Conservation (phyloP, 768 basidiomycete species). For the Calvatia gigantea region DNA sequence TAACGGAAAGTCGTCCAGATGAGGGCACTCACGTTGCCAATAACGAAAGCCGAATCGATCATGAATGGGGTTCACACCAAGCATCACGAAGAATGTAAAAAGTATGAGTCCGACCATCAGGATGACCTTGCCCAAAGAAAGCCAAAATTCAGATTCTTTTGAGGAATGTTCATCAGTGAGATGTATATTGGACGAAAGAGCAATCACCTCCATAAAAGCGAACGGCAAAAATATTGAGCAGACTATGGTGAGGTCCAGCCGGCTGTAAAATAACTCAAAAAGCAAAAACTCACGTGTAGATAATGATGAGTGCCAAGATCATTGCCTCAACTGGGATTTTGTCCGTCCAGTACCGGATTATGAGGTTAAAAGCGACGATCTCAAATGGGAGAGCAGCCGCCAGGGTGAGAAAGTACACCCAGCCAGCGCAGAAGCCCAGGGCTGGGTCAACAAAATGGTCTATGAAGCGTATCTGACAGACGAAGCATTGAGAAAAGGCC, state of each 20-base stretch:
- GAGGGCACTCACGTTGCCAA: constrained; percentile 44
- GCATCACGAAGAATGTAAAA: constrained; percentile 59
- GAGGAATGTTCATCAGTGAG: neutral
- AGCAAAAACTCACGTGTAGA: constrained; percentile 33
- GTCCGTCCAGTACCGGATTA: constrained; percentile 53
- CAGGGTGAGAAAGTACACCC: constrained; percentile 56
- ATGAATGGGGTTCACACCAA: constrained; percentile 53
- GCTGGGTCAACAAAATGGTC: constrained; percentile 56
- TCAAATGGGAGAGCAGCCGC: constrained; percentile 44
- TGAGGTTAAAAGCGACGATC: constrained; percentile 50
- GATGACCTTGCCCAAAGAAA: constrained; percentile 48
- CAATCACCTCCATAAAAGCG: constrained; percentile 44
- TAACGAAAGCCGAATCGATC: constrained; percentile 52
- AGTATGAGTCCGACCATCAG: constrained; percentile 43
- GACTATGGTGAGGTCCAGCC: constrained; percentile 19
- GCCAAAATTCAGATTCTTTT: constrained; percentile 54
- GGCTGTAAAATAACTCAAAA: neutral
- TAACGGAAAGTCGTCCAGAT: neutral
- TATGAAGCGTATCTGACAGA: constrained; percentile 51
- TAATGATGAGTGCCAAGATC: constrained; percentile 35
- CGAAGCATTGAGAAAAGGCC: neutral
- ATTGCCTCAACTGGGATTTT: constrained; percentile 43
- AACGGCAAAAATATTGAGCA: constrained; percentile 46
- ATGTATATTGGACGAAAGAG: no score
- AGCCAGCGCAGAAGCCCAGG: constrained; percentile 48